Evolutionary conservation across 805 yeast species (phyloP).

Genomic region (Danielozyma ontarioensis): DNA sequence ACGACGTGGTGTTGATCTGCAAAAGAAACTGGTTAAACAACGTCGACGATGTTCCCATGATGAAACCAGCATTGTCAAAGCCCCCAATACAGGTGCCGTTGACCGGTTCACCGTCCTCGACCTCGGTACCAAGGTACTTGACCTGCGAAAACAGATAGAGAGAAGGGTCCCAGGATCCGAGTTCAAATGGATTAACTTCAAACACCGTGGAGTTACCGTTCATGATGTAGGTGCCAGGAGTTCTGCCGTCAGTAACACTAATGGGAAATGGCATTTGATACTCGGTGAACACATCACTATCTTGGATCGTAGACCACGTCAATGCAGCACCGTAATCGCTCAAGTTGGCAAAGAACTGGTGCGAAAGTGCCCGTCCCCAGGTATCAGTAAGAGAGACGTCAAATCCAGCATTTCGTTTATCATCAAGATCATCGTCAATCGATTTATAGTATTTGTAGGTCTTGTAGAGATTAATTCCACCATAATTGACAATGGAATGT

Average conservation of each 20-base stretch:
- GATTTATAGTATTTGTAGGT: slow-evolving; percentile 51
- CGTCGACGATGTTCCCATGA: slow-evolving; percentile 79
- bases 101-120: slow-evolving; percentile 53
- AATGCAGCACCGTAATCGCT: slow-evolving; percentile 23
- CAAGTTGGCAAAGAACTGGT: slow-evolving; percentile 30
- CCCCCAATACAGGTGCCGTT: slow-evolving; percentile 53
- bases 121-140: slow-evolving; percentile 65
- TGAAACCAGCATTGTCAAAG: slow-evolving; percentile 75
- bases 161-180: slow-evolving; percentile 88
- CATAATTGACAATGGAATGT: slow-evolving; percentile 68
- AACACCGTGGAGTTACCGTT: slow-evolving; percentile 34
- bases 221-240: slow-evolving; percentile 25
- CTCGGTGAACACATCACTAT: slow-evolving; percentile 17
- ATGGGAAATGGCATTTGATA: slow-evolving; percentile 38
- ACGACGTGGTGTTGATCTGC: slow-evolving; percentile 42
- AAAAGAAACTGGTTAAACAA: slow-evolving; percentile 66
- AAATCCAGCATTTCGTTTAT: slow-evolving; percentile 33
- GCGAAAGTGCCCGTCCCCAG: slow-evolving; percentile 39
- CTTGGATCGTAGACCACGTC: slow-evolving; percentile 27
- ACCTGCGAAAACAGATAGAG: slow-evolving; percentile 60
- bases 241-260: slow-evolving; percentile 33
- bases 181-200: slow-evolving; percentile 35
- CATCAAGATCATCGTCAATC: slow-evolving; percentile 23
- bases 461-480: slow-evolving; percentile 53
- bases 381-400: slow-evolving; percentile 35